Conservation (phyloP, 2,329 filamentous ascomycete species). For the Hymenoscyphus infarciens region DNA sequence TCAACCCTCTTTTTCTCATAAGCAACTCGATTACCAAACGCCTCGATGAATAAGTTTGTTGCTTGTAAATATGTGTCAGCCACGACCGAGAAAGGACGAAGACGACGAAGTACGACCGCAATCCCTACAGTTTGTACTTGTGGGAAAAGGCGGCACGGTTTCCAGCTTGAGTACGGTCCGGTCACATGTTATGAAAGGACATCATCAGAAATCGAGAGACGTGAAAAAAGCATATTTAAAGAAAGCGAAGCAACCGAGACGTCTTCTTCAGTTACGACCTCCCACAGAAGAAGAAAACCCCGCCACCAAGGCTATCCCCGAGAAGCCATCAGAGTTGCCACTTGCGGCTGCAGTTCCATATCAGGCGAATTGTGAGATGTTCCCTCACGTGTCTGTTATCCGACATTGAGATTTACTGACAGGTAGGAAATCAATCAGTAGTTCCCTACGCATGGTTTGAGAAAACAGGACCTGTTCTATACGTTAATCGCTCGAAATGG, state of each 20-base stretch:
- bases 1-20: not conserved
- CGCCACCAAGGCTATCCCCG: not conserved
- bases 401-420: not conserved
- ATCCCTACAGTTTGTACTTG: constrained; percentile 14
- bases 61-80: not conserved
- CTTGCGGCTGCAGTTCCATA: not conserved
- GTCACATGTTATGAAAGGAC: constrained; percentile 16
- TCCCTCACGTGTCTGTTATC: not conserved
- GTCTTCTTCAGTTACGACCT: not conserved
- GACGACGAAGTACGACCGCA: not conserved
- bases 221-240: constrained; percentile 7
- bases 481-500: constrained; percentile 16
- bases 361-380: not conserved
- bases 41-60: not conserved
- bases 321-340: not conserved
- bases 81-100: not conserved
- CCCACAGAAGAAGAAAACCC: not conserved
- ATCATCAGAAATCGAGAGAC: constrained; percentile 14
- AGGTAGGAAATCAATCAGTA: constrained; percentile 7
- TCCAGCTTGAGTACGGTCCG: constrained; percentile 10
- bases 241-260: constrained; percentile 6
- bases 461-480: constrained; percentile 13
- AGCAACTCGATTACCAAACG: not conserved
- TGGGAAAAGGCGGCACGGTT: constrained; percentile 10
- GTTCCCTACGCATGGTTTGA: constrained; percentile 21